phyloP scores from a whole-genome alignment of 371 early-diverging fungal genomes.

The Mucor saturninus region DNA sequence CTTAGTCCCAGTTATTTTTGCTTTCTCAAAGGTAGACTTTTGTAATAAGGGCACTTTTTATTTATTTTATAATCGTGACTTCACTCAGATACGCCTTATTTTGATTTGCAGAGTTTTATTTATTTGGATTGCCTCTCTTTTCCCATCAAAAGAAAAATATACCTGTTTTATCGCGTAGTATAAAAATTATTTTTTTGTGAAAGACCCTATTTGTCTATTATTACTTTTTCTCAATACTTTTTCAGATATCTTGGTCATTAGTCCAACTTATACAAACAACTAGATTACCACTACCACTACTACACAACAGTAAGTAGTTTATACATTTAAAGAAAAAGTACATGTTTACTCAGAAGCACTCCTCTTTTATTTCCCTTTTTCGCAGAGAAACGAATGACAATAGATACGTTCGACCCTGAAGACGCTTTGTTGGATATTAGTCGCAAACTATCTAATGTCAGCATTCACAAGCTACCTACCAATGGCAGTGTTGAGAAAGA shows the following conservation, averaged over 20 bases:
- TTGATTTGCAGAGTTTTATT: not conserved
- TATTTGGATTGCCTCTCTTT: not conserved
- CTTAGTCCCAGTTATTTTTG: no score
- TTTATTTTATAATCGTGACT: not conserved
- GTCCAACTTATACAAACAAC: not conserved
- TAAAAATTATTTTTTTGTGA: no score
- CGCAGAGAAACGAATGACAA: conserved; percentile 31
- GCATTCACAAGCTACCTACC: conserved; percentile 29
- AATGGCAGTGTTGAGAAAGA: conserved; percentile 29
- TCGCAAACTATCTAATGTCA: conserved; percentile 49
- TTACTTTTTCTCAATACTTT: not conserved
- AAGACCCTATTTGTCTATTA: not conserved
- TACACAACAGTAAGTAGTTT: no score
- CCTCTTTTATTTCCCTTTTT: no score
- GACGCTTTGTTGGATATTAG: conserved; percentile 42
- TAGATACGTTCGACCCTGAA: conserved; percentile 49
- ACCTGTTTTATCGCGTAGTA: no score
- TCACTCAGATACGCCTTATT: not conserved
- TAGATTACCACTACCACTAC: not conserved
- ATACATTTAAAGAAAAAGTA: no score
- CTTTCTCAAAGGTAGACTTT: no score
- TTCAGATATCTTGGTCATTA: no score
- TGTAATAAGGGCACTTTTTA: no score
- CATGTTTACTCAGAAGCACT: no score
- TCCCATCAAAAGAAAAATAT: not conserved